phyloP scores from a whole-genome alignment of 495 filamentous ascomycete genomes.

The Penicillium desertorum region DNA sequence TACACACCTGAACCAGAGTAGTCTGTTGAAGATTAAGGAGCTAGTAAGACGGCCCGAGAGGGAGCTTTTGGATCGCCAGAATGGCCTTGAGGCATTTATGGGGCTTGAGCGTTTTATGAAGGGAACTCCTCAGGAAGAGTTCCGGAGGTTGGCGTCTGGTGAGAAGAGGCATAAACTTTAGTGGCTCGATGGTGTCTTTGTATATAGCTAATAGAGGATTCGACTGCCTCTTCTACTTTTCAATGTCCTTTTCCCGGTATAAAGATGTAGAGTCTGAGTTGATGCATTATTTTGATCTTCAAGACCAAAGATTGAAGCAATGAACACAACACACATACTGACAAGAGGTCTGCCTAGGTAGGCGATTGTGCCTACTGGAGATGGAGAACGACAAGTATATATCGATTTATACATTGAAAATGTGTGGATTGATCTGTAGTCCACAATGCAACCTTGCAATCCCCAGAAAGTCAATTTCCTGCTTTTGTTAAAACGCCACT shows the following conservation, averaged over 20 bases:
- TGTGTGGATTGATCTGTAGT: background rate
- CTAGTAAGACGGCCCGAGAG: conserved; percentile 72
- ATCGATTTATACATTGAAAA: background rate
- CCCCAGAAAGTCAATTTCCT: background rate
- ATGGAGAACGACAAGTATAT: background rate
- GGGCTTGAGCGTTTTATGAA: conserved; percentile 76
- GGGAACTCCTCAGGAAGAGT: conserved; percentile 84
- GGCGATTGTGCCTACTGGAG: background rate
- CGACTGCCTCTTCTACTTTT: background rate
- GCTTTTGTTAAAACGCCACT: conserved; percentile 18
- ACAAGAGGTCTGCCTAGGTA: background rate
- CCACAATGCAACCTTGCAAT: conserved; percentile 5
- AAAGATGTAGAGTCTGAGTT: no score
- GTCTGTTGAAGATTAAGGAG: conserved; percentile 80
- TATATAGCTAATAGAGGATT: conserved; percentile 2
- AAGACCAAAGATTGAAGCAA: no score
- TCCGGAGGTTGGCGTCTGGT: conserved; percentile 62
- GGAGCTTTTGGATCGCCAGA: conserved; percentile 71
- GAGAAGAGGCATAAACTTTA: conserved; percentile 87
- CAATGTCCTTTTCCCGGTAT: background rate
- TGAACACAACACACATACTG: background rate
- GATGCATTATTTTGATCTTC: background rate
- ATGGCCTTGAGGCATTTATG: conserved; percentile 77
- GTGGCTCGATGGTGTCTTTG: background rate
- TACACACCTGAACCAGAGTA: conserved; percentile 72